These are phyloP conservation scores for Chenopodium quinoa DNA, from an alignment of 148 eudicot genomes.

Conservation along the genomic window DNA sequence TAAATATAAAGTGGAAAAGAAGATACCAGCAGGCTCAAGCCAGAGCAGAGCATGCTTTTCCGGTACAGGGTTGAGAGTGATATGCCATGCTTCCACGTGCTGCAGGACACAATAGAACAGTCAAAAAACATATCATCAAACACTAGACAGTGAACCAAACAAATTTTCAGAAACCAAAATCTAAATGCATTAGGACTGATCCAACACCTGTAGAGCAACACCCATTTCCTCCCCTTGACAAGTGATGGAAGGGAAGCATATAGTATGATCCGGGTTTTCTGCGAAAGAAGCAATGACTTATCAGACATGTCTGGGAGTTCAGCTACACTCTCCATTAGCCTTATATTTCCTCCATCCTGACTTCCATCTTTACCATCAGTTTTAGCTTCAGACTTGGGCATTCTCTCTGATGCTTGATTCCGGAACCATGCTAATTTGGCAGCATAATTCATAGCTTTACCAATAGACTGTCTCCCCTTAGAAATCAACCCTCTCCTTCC, in stretches of 20 bases:
- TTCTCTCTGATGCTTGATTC: conserved; percentile 42
- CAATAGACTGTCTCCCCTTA: conserved; percentile 73
- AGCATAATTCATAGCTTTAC: conserved; percentile 69
- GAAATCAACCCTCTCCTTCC: conserved; percentile 67
- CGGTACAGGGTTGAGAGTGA: conserved; percentile 85
- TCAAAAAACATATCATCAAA: conserved; percentile 10
- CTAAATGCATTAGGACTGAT: conserved; percentile 4
- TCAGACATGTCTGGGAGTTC: conserved; percentile 79
- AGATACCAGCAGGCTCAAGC: conserved; percentile 81
- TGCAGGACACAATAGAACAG: conserved; percentile 30
- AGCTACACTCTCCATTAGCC: conserved; percentile 30
- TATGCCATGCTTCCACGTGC: conserved; percentile 97
- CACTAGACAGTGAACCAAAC: background rate
- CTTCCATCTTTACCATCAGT: conserved; percentile 34
- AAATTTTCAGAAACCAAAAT: conserved; percentile 1
- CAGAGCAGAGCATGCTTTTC: conserved; percentile 80
- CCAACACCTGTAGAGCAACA: conserved; percentile 77
- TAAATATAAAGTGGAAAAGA: background rate
- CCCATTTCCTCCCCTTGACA: conserved; percentile 78
- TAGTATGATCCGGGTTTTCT: conserved; percentile 53
- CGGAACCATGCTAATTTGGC: conserved; percentile 58
- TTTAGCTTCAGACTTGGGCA: conserved; percentile 36
- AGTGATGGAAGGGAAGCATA: conserved; percentile 69
- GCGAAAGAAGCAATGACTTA: conserved; percentile 67
- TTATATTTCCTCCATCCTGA: conserved; percentile 35